A percentile compares a stretch with the other conserved stretches of the same genome.
Evolutionary conservation across 495 filamentous ascomycete genomes (phyloP).

Genomic region (Aspergillus baeticus): DNA sequence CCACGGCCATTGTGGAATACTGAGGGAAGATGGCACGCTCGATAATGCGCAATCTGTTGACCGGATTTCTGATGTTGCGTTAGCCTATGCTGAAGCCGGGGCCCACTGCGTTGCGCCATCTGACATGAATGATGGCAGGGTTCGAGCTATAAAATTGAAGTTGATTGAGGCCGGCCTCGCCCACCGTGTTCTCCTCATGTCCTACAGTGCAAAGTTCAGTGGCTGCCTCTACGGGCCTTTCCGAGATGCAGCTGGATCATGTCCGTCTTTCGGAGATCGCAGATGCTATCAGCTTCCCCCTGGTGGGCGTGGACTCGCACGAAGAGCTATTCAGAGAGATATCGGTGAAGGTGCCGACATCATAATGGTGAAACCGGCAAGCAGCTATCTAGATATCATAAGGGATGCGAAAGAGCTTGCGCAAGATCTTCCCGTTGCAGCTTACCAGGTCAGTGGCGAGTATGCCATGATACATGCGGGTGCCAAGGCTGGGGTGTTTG

Average conservation of each 20-base stretch:
- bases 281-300: conserved; percentile 95
- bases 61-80: conserved; percentile 86
- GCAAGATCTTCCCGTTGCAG: conserved; percentile 83
- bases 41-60: conserved; percentile 93
- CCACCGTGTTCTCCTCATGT: conserved; percentile 90
- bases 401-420: conserved; percentile 93
- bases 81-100: conserved; percentile 89
- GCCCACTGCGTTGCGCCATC: conserved; percentile 96
- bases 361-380: conserved; percentile 98
- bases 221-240: conserved; percentile 97
- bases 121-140: conserved; percentile 98
- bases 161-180: conserved; percentile 88
- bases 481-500: conserved; percentile 96
- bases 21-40: conserved; percentile 84
- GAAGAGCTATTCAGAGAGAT: conserved; percentile 86
- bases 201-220: conserved; percentile 95
- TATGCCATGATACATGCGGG: conserved; percentile 97
- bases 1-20: conserved; percentile 97
- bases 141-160: conserved; percentile 94
- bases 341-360: conserved; percentile 93
- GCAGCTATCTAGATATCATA: conserved; percentile 93
- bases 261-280: conserved; percentile 89
- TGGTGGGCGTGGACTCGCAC: conserved; percentile 86
- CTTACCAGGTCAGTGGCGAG: conserved; percentile 96
- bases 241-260: conserved; percentile 91